Evolutionary conservation across 2,329 filamentous ascomycete species (phyloP).

Genomic region (Nemania abortiva): DNA sequence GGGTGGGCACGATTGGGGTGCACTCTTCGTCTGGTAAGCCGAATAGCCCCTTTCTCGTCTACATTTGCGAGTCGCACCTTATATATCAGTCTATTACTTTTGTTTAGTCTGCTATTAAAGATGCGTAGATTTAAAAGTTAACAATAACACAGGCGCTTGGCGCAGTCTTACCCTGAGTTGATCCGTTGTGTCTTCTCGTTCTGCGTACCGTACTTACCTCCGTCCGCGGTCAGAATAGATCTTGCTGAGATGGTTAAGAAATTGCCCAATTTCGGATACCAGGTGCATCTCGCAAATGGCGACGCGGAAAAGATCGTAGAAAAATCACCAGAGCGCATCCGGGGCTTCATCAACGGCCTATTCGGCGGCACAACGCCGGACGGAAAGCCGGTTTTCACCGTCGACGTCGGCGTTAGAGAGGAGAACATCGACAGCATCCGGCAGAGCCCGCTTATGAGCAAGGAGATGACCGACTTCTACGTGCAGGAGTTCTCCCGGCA

Average conservation of each 20-base stretch:
- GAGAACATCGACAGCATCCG: slow-evolving; percentile 71
- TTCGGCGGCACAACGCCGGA: slow-evolving; percentile 74
- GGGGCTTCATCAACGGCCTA: slow-evolving; percentile 76
- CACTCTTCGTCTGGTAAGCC: slow-evolving; percentile 72
- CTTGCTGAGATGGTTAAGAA: slow-evolving; percentile 69
- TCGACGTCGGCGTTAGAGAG: slow-evolving; percentile 71
- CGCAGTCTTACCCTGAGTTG: slow-evolving; percentile 78
- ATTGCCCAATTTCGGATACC: slow-evolving; percentile 82
- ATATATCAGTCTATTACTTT: neutral
- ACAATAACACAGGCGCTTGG: slow-evolving; percentile 63
- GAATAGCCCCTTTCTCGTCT: neutral
- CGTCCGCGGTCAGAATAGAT: slow-evolving; percentile 64
- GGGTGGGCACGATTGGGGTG: slow-evolving; percentile 95
- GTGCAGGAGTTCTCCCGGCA: slow-evolving; percentile 75
- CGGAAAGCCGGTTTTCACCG: slow-evolving; percentile 69
- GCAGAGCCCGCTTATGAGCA: slow-evolving; percentile 69
- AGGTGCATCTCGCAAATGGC: slow-evolving; percentile 80
- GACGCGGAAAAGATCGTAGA: slow-evolving; percentile 72
- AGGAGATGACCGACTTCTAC: slow-evolving; percentile 83
- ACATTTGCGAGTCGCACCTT: neutral
- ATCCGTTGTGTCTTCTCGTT: slow-evolving; percentile 81
- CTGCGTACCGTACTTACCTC: slow-evolving; percentile 79
- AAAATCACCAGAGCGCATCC: slow-evolving; percentile 66
- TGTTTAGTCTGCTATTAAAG: neutral
- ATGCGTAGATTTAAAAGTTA: slow-evolving; percentile 4